These are phyloP conservation scores for Scheffersomyces cryptocercus DNA, from an alignment of 1,139 yeast species.

Conservation along the genomic window DNA sequence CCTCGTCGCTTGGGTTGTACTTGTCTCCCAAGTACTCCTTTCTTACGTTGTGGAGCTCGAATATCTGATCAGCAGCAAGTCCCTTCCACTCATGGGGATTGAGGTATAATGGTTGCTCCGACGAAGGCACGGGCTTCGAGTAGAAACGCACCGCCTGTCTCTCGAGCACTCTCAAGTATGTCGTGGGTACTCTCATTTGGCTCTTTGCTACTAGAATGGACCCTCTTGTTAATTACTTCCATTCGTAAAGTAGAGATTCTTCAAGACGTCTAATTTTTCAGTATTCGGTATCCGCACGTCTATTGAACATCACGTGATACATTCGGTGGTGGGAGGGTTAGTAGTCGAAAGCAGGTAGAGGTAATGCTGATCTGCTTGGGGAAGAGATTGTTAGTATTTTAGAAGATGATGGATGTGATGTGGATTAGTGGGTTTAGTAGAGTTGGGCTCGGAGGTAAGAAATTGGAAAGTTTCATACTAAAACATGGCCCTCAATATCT, in stretches of 20 bases:
- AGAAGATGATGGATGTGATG: too few relatives aligned
- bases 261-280: too few relatives aligned
- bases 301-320: too few relatives aligned
- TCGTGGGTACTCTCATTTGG: not conserved
- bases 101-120: slow-evolving; percentile 32
- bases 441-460: too few relatives aligned
- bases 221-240: not conserved
- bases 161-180: not conserved
- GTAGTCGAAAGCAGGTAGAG: too few relatives aligned
- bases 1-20: slow-evolving; percentile 55
- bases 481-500: too few relatives aligned
- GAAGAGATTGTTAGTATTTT: too few relatives aligned
- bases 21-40: slow-evolving; percentile 55
- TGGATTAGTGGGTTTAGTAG: too few relatives aligned
- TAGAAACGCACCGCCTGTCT: slow-evolving; percentile 11
- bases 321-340: too few relatives aligned
- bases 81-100: slow-evolving; percentile 73
- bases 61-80: slow-evolving; percentile 61
- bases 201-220: not conserved
- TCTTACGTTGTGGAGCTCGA: slow-evolving; percentile 61
- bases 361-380: too few relatives aligned
- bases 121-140: slow-evolving; percentile 12
- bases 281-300: too few relatives aligned
- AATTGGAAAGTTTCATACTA: too few relatives aligned
- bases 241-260: not conserved